phyloP scores from a whole-genome alignment of 176 grass and related monocot genomes.

The Cymbopogon citratus region DNA sequence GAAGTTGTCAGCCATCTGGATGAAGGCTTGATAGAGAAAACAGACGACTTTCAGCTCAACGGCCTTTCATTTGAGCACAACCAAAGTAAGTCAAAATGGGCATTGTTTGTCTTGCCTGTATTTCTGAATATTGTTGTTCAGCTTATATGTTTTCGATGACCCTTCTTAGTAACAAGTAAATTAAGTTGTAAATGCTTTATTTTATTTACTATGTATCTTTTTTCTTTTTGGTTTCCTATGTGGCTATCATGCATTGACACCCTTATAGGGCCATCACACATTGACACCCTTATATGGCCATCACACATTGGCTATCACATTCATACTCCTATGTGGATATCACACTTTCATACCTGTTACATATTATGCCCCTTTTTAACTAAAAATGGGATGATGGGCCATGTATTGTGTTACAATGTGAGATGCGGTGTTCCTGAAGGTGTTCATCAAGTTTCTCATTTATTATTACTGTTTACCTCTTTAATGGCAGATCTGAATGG shows the following conservation, averaged over 20 bases:
- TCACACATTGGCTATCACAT: too few species aligned
- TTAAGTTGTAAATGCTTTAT: neutral
- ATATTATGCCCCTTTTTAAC: neutral
- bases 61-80: conserved; percentile 23
- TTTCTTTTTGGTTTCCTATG: neutral
- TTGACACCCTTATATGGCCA: neutral
- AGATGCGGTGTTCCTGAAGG: neutral
- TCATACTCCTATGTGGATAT: neutral
- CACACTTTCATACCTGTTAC: neutral
- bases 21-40: conserved; percentile 20
- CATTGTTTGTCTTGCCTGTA: neutral
- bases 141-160: neutral
- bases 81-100: conserved; percentile 37
- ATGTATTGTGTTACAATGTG: neutral
- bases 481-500: conserved; percentile 37
- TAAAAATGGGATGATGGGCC: neutral
- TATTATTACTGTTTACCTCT: neutral
- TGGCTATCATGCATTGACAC: neutral
- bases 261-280: neutral
- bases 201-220: neutral
- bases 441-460: neutral
- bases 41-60: conserved; percentile 25
- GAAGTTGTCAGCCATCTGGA: conserved; percentile 10
- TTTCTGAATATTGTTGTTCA: neutral
- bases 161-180: neutral